Percentiles rank a stretch among this genome's conserved stretches.
Evolutionary conservation across 139 green algal species (phyloP).

Genomic region (Chlorella sp.): DNA sequence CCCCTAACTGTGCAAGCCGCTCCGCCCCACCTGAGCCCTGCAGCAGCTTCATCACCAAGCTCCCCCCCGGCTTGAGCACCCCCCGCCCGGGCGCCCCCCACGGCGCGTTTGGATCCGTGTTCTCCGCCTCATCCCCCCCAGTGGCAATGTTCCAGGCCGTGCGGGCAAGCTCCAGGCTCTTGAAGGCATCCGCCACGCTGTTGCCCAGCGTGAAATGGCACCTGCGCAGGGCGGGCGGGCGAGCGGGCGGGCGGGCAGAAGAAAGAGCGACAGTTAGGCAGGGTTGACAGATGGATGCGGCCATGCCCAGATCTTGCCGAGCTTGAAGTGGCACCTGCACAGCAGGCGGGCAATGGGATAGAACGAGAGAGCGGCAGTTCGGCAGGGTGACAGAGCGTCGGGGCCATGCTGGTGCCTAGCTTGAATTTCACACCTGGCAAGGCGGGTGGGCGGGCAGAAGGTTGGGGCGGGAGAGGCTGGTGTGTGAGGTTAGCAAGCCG

Average conservation of each 20-base stretch:
- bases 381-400: background rate
- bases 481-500: too few relatives aligned
- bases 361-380: background rate
- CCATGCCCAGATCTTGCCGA: too few relatives aligned
- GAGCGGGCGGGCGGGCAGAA: too few relatives aligned
- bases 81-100: slow-evolving; percentile 3
- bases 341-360: background rate
- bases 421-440: too few relatives aligned
- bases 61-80: slow-evolving; percentile 64
- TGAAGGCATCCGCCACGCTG: slow-evolving; percentile 67
- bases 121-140: slow-evolving; percentile 32
- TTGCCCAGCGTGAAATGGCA: slow-evolving; percentile 75
- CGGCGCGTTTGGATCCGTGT: background rate
- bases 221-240: slow-evolving; percentile 71
- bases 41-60: slow-evolving; percentile 84
- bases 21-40: slow-evolving; percentile 29
- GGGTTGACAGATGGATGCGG: too few relatives aligned
- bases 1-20: background rate
- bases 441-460: too few relatives aligned
- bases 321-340: background rate
- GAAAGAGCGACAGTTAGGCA: too few relatives aligned
- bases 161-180: slow-evolving; percentile 79
- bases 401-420: background rate
- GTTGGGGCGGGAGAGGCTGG: too few relatives aligned
- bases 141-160: slow-evolving; percentile 80